Evolutionary conservation across 805 yeast species (phyloP).

Genomic region (Wickerhamiella australiensis): DNA sequence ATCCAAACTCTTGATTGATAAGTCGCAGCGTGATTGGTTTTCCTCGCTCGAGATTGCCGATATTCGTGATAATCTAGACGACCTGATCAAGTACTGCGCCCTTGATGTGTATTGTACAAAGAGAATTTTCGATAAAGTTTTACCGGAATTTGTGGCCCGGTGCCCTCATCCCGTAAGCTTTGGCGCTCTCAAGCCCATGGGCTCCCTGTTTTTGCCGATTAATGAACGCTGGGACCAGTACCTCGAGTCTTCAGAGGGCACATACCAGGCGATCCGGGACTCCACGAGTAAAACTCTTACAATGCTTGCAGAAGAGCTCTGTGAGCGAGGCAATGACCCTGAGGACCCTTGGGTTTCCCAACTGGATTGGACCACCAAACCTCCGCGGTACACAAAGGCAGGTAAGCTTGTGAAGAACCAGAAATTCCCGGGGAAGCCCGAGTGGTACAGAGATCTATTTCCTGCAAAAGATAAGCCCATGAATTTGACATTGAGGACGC

Average conservation of each 20-base stretch:
- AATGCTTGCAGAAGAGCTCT: slow-evolving; percentile 48
- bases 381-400: slow-evolving; percentile 56
- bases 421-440: slow-evolving; percentile 80
- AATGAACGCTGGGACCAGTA: slow-evolving; percentile 61
- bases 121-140: slow-evolving; percentile 50
- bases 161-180: slow-evolving; percentile 93
- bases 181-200: slow-evolving; percentile 68
- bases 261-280: slow-evolving; percentile 47
- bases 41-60: slow-evolving; percentile 40
- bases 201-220: slow-evolving; percentile 69
- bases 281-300: slow-evolving; percentile 48
- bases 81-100: slow-evolving; percentile 70
- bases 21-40: slow-evolving; percentile 55
- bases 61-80: slow-evolving; percentile 45
- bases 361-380: slow-evolving; percentile 70
- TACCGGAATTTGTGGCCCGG: slow-evolving; percentile 51
- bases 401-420: slow-evolving; percentile 41
- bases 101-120: slow-evolving; percentile 69
- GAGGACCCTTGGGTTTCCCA: slow-evolving; percentile 85
- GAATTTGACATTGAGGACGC: slow-evolving; percentile 54
- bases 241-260: slow-evolving; percentile 51
- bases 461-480: slow-evolving; percentile 34
- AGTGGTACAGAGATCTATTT: slow-evolving; percentile 68
- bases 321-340: slow-evolving; percentile 31
- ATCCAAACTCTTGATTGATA: slow-evolving; percentile 41